Percentiles rank a stretch among this genome's conserved stretches.
phyloP scores from a whole-genome alignment of 768 basidiomycete species.

The Ramaria sp. region DNA sequence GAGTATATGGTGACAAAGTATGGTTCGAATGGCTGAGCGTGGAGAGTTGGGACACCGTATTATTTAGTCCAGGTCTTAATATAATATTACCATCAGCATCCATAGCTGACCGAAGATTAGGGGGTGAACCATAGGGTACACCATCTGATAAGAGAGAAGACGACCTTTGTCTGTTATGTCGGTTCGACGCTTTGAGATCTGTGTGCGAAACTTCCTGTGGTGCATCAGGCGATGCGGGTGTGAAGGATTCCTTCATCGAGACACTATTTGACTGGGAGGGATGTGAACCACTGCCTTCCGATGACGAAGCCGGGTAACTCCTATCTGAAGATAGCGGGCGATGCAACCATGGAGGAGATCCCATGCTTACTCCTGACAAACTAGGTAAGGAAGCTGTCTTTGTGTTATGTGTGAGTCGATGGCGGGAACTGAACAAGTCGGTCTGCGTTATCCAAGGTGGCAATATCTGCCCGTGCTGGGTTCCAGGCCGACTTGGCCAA shows the following conservation, averaged over 20 bases:
- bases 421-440: background rate
- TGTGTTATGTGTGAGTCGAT: background rate
- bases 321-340: background rate
- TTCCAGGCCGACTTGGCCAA: slow-evolving; percentile 26
- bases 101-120: slow-evolving; percentile 19
- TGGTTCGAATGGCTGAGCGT: slow-evolving; percentile 85
- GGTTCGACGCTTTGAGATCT: background rate
- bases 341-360: background rate
- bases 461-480: slow-evolving; percentile 42
- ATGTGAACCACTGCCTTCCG: background rate
- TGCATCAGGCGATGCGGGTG: background rate
- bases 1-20: slow-evolving; percentile 89
- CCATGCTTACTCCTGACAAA: background rate
- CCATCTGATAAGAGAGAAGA: background rate
- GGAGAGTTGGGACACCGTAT: slow-evolving; percentile 74
- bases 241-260: background rate
- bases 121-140: slow-evolving; percentile 20
- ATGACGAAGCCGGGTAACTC: background rate
- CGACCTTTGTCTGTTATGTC: slow-evolving; percentile 4
- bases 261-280: background rate
- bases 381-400: background rate
- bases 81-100: slow-evolving; percentile 37
- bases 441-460: slow-evolving; percentile 25
- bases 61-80: slow-evolving; percentile 57
- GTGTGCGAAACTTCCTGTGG: background rate